Evolutionary conservation across 345 rosid genomes (phyloP).

Genomic region (Euphorbia peplus): DNA sequence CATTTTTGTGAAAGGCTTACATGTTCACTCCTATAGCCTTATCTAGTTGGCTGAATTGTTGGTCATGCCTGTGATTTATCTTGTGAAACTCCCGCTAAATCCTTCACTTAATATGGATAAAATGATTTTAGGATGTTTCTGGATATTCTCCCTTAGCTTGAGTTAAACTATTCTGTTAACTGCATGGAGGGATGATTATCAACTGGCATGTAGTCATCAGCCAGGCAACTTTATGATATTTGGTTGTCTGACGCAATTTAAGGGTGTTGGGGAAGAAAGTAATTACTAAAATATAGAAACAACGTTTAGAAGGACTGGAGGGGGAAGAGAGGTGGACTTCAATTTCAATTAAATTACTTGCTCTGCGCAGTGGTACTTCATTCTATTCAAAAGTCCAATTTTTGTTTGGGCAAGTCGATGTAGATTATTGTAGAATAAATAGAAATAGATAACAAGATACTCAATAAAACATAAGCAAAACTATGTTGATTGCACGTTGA

Average conservation of each 20-base stretch:
- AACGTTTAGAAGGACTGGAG: neutral
- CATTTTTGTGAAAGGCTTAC: neutral
- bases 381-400: neutral
- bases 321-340: neutral
- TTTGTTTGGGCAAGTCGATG: neutral
- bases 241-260: neutral
- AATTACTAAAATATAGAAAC: neutral
- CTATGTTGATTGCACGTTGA: neutral
- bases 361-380: neutral
- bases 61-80: neutral
- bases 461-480: neutral
- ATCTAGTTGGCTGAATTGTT: neutral
- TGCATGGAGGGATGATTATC: too few relatives aligned
- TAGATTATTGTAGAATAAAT: neutral
- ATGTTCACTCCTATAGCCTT: neutral
- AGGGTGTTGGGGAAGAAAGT: neutral
- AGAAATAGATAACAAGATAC: neutral
- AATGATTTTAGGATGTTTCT: neutral
- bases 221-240: neutral
- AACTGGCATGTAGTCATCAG: neutral
- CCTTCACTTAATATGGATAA: neutral
- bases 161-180: neutral
- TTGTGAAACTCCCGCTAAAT: neutral
- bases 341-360: neutral
- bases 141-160: neutral